Evolutionary conservation across 495 filamentous ascomycete genomes (phyloP), one percentile per base, ranked within the genome.

Genomic region (Coniosporium apollinis): DNA sequence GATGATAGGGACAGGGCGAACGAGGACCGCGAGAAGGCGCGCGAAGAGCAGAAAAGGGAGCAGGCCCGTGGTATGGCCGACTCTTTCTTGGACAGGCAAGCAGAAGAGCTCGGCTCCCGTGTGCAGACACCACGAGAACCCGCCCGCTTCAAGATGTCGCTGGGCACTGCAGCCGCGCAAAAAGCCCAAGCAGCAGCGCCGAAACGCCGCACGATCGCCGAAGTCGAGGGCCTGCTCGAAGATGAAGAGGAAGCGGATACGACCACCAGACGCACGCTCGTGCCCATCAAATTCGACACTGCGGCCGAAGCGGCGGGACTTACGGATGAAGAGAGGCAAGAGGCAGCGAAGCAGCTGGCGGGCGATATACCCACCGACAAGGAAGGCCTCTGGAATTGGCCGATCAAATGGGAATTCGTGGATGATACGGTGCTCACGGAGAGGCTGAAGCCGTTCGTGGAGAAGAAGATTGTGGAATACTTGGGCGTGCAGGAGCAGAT

Each of bases 391-490:
- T 99, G 86, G 81, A 70, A 70, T 4, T 96, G 82, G 82, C 66
- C 76, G 20, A 72, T 99, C 58, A 80, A 86, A 44, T 99, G 86
- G 87, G 80, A 93, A 20, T 87, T 78, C 62, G 72, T 99, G 43
- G 84, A 93, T 53, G 78, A 87, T 29, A 71, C 66, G 10, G 68
- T 91, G 15, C 70, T 96, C 41, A 69, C 67, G 45, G 81, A 93
- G 44, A 84, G 94, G 56, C 69, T 99, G 49, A 75, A 77, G 52
- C 84, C 86, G 10, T 96, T 94, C 56, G 83, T 94, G 34, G 87
- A 92, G 65, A 93, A 93, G 70, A 96, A 94, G 67, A 81, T 96
- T 37, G 74, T 96, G 39, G 91, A 96, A 54, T 91, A 84, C 50
- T 65, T 99, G 26, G 89, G 89, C 36, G 82, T 99, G 36, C 85